phyloP scores from a whole-genome alignment of 306 rosid genomes.

The Quercus dentata region DNA sequence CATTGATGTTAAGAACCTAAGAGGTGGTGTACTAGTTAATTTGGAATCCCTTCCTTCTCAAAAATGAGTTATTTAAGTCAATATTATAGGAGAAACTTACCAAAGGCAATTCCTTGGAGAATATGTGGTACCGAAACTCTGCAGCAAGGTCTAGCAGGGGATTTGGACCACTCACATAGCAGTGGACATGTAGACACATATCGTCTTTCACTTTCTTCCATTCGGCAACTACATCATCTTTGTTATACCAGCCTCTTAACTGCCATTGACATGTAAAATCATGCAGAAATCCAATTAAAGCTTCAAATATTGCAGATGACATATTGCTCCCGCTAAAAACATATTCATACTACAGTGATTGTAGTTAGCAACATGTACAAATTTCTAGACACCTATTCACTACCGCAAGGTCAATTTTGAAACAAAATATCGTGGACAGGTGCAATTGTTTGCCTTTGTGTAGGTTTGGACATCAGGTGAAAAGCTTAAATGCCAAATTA shows the following conservation, averaged over 20 bases:
- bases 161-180: constrained; percentile 94
- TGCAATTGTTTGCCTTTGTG: background rate
- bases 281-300: background rate
- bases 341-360: no score
- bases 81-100: constrained; percentile 37
- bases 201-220: constrained; percentile 93
- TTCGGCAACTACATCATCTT: constrained; percentile 96
- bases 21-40: background rate
- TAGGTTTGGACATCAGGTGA: background rate
- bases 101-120: constrained; percentile 95
- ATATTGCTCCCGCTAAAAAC: no score
- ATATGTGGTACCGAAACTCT: constrained; percentile 88
- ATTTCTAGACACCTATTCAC: no score
- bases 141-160: constrained; percentile 70
- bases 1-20: background rate
- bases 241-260: constrained; percentile 92
- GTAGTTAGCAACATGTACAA: no score
- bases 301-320: no score
- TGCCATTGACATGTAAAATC: constrained; percentile 27
- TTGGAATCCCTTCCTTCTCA: constrained; percentile 6
- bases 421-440: background rate
- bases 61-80: background rate
- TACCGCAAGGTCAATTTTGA: background rate
- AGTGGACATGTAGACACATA: constrained; percentile 88
- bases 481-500: background rate